Evolutionary conservation across 1,284 basidiomycete species (phyloP).

Genomic region (Pascua guehoae): DNA sequence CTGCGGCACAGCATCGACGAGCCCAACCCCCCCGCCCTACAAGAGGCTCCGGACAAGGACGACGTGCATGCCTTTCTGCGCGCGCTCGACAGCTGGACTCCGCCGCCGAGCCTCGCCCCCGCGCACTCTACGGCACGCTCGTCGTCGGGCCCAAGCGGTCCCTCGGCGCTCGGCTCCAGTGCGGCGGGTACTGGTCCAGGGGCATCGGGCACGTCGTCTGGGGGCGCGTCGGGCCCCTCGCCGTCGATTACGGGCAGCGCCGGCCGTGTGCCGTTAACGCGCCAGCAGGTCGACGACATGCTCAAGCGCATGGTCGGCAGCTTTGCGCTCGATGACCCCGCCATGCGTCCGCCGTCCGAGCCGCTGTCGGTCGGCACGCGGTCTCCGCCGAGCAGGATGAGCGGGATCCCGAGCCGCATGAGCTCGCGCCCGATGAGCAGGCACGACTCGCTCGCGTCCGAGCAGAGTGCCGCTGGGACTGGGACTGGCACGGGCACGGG

Average conservation of each 20-base stretch:
- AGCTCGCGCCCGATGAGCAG: background rate
- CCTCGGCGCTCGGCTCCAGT: background rate
- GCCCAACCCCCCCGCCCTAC: constrained; percentile 1
- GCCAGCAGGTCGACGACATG: constrained; percentile 42
- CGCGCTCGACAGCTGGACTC: constrained; percentile 42
- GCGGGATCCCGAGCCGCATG: background rate
- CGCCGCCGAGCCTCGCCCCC: constrained; percentile 24
- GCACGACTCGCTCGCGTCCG: background rate
- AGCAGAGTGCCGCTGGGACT: too few relatives aligned
- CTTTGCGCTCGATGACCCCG: constrained; percentile 1
- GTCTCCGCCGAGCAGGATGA: background rate
- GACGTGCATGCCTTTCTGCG: constrained; percentile 48
- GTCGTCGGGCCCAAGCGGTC: background rate
- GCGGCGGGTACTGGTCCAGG: constrained; percentile 1
- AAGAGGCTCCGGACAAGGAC: constrained; percentile 31
- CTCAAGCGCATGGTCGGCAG: constrained; percentile 42
- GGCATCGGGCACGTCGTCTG: background rate
- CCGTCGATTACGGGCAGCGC: constrained; percentile 2
- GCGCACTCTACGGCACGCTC: background rate
- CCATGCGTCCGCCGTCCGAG: background rate
- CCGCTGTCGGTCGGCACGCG: background rate
- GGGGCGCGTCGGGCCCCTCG: background rate
- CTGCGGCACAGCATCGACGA: constrained; percentile 33
- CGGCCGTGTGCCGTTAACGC: constrained; percentile 36
- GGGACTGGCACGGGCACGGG: background rate